These are phyloP conservation scores for Conringia planisiliqua DNA, from an alignment of 345 rosid species.

Conservation along the genomic window DNA sequence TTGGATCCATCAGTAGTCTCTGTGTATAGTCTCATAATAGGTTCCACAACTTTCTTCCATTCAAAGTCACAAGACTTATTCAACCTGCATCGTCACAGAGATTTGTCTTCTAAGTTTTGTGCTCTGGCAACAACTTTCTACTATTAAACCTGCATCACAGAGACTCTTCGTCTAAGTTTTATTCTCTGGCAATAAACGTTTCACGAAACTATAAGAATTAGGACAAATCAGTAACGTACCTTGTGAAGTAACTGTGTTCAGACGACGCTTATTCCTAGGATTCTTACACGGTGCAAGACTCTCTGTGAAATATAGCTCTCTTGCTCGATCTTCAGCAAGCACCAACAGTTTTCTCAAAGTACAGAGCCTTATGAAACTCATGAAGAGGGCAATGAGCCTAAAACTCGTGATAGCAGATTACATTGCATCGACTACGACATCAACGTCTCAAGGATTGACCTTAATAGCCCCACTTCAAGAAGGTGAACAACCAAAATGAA, in stretches of 20 bases:
- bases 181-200: not conserved
- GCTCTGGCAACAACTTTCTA: not conserved
- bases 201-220: not conserved
- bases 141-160: conserved; percentile 29
- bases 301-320: not conserved
- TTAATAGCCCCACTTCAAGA: no score
- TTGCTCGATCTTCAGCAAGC: not conserved
- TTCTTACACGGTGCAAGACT: not conserved
- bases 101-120: not conserved
- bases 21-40: conserved; percentile 54
- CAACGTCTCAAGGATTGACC: no score
- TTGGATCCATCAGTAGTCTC: conserved; percentile 62
- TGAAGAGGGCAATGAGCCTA: no score
- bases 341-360: not conserved
- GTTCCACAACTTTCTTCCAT: conserved; percentile 49
- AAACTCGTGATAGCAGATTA: no score
- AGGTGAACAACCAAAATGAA: no score
- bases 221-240: conserved; percentile 13
- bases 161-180: not conserved
- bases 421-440: no score
- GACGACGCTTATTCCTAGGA: conserved; percentile 38
- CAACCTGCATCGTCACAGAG: conserved; percentile 28
- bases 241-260: conserved; percentile 43
- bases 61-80: conserved; percentile 41
- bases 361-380: not conserved